Conservation (phyloP, 2,329 filamentous ascomycete genomes). For the Colletotrichum eleusines region DNA sequence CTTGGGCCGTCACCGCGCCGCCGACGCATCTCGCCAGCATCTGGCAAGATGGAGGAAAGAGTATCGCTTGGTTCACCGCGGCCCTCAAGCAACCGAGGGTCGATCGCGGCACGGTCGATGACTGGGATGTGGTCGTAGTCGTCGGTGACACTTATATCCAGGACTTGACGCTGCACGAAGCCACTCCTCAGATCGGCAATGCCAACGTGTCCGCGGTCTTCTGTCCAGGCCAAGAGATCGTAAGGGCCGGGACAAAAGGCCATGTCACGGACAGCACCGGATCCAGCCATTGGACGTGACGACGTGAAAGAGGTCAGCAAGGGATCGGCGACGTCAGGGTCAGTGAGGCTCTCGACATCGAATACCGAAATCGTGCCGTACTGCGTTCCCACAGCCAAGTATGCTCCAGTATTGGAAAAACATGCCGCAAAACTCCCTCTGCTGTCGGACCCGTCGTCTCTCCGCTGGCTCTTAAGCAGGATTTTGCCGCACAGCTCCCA, state of each 20-base stretch:
- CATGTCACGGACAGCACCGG: slow-evolving; percentile 90
- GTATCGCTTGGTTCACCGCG: slow-evolving; percentile 59
- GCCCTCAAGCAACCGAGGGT: slow-evolving; percentile 64
- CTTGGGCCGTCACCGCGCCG: slow-evolving; percentile 28
- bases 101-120: slow-evolving; percentile 66
- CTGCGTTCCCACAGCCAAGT: slow-evolving; percentile 83
- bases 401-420: slow-evolving; percentile 78
- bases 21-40: slow-evolving; percentile 44
- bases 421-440: slow-evolving; percentile 82
- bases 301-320: slow-evolving; percentile 83
- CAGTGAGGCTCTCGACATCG: slow-evolving; percentile 64
- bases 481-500: slow-evolving; percentile 67
- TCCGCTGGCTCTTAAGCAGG: slow-evolving; percentile 69
- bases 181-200: slow-evolving; percentile 79
- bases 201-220: slow-evolving; percentile 83
- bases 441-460: slow-evolving; percentile 65
- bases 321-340: slow-evolving; percentile 63
- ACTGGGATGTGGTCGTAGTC: slow-evolving; percentile 69
- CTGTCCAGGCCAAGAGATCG: slow-evolving; percentile 93
- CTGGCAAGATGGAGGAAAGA: slow-evolving; percentile 43
- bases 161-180: slow-evolving; percentile 75
- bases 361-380: slow-evolving; percentile 84
- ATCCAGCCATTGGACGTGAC: slow-evolving; percentile 76
- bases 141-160: slow-evolving; percentile 71
- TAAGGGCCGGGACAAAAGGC: slow-evolving; percentile 90